Base-by-base conservation (phyloP, 768 basidiomycete species). In the Boletellus ananiceps region DNA sequence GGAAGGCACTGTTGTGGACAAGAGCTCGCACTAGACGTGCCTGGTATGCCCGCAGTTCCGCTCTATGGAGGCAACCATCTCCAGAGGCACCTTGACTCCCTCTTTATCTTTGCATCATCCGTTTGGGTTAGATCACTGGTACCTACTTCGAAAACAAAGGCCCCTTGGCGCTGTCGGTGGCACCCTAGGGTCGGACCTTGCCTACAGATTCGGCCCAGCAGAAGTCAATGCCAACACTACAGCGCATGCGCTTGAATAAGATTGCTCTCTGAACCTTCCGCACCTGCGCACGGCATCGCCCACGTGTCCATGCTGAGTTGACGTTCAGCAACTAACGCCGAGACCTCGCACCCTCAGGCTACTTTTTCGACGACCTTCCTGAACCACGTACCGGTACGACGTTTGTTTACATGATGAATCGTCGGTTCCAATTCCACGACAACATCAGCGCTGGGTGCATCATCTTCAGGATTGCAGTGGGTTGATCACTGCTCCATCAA, bases 371-470 rank as follows among this genome's bases (percentile, higher is more conserved):
- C 9, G 50, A 62, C 32, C 51, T 59, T 18, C 49, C 40, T n/a
- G 61, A 60, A 12, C 56, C 61, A 1, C 60, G 56, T 33, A 60
- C 48, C 3, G 51, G 53, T 5, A 61, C 58, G 59, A 63, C 58
- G 62, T 63, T 63, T 12, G 61, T 61, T 44, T 59, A 58, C 37
- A 59, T 54, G 62, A 58, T 29, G 56, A 63, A 38, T 57, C 50
- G 0, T 3, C 54, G 3, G 61, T 57, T 27, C 44, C 16, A 55
- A 31, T 35, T 14, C 55, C 8, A 46, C 48, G 3, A 37, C 56
- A 1, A 34, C 52, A 8, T 27, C 42, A 13, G n/a, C n/a, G n/a
- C n/a, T n/a, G n/a, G n/a, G n/a, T n/a, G 19, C 52, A 2, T 42
- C 41, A 16, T 29, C 25, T 32, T 43, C 42, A 31, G 27, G 21